Evolutionary conservation across 2,329 filamentous ascomycete species (phyloP).

Genomic region (Colletotrichum echinochloae): DNA sequence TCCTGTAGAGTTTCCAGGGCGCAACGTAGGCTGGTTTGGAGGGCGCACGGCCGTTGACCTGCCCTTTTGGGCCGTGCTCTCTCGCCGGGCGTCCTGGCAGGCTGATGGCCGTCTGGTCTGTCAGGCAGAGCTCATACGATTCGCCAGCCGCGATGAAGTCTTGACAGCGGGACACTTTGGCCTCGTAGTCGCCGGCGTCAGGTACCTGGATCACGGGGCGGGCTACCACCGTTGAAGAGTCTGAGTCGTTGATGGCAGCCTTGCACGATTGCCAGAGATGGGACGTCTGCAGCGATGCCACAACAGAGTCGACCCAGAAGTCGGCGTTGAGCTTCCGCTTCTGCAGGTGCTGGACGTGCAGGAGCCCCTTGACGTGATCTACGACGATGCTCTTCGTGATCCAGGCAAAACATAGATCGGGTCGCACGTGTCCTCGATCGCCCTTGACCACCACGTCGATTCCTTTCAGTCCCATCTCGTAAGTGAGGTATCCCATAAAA

Average conservation of each 20-base stretch:
- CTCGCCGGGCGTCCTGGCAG: constrained; percentile 45
- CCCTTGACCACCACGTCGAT: constrained; percentile 59
- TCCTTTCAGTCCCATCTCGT: constrained; percentile 80
- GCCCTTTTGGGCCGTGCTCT: constrained; percentile 16
- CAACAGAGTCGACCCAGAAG: constrained; percentile 49
- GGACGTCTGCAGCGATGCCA: constrained; percentile 49
- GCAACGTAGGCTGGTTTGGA: constrained; percentile 44
- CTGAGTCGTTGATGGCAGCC: constrained; percentile 8
- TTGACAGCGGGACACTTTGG: constrained; percentile 77
- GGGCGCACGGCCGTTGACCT: constrained; percentile 22
- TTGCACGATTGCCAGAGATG: constrained; percentile 48
- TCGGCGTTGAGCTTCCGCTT: constrained; percentile 41
- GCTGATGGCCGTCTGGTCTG: constrained; percentile 76
- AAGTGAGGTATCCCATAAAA: constrained; percentile 86
- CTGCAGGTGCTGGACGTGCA: constrained; percentile 77
- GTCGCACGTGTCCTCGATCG: constrained; percentile 57
- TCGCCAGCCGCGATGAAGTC: constrained; percentile 79
- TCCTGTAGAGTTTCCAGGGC: constrained; percentile 79
- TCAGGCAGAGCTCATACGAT: constrained; percentile 89
- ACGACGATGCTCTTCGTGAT: constrained; percentile 82
- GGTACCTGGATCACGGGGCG: constrained; percentile 53
- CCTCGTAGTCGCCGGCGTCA: constrained; percentile 67
- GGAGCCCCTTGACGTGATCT: constrained; percentile 72
- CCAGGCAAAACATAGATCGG: constrained; percentile 82
- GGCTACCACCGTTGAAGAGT: constrained; percentile 27